Evolutionary conservation across 805 yeast genomes (phyloP).

Genomic region (Candida glaebosa): DNA sequence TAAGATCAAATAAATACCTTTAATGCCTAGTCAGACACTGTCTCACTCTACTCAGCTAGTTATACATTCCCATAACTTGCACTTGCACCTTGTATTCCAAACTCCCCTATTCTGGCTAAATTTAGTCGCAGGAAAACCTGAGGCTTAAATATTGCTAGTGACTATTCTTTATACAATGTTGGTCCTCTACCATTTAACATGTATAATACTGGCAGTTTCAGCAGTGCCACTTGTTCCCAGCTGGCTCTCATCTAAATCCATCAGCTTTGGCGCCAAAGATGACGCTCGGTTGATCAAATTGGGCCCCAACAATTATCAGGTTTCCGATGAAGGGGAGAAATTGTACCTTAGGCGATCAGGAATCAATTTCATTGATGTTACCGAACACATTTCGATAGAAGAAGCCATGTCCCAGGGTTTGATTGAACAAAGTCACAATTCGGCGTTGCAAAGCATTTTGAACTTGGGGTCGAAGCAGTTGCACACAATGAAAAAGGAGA

Average conservation of each 20-base stretch:
- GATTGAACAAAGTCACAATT: constrained; percentile 5
- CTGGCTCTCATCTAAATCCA: constrained; percentile 6
- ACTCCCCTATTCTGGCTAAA: no score
- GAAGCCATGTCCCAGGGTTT: constrained; percentile 30
- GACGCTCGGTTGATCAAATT: constrained; percentile 29
- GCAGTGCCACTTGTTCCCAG: constrained; percentile 4
- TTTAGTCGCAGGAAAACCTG: no score
- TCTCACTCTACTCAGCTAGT: no score
- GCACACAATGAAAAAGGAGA: constrained; percentile 17
- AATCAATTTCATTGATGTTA: constrained; percentile 61
- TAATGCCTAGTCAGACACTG: no score
- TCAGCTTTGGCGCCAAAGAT: constrained; percentile 1
- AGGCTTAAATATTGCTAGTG: no score
- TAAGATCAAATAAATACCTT: no score
- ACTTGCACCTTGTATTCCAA: no score
- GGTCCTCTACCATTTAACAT: not conserved
- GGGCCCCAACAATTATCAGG: constrained; percentile 27
- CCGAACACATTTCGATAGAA: constrained; percentile 41
- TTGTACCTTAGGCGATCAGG: constrained; percentile 38
- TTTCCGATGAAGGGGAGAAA: constrained; percentile 37
- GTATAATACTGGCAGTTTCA: not conserved
- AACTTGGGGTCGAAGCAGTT: constrained; percentile 26
- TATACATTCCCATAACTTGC: no score
- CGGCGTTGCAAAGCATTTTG: constrained; percentile 13
- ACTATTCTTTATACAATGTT: not conserved